Base-by-base conservation (phyloP, 192 early-diverging fungal species). In the Coemansia sp. region DNA sequence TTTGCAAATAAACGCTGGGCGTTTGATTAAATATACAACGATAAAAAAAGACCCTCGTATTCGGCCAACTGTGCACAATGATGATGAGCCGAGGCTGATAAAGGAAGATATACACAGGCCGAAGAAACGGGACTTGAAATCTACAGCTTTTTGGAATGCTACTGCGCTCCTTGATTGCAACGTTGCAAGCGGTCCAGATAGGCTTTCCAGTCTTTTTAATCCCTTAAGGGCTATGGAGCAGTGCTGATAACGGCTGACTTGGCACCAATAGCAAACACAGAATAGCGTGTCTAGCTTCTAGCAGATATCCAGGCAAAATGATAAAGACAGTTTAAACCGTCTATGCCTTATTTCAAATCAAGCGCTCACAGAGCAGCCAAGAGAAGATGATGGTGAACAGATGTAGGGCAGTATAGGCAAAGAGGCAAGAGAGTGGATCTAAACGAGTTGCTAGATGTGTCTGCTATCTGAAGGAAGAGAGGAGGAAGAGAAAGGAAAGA, bases 181-280 rank as follows among this genome's bases (percentile, higher is more conserved):
- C 39, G 57, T 59, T 16, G 12, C 16, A 41, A 59, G 57, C 57
- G 57, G 57, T 37, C 57, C 40, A 8, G 51, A 54, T 54, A 54
- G 51, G 21, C 51, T 52, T 52, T 52, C 19, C 22, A 6, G 49
- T 52, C 49, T 54, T 54, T 54, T 54, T 54, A 22, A 21, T 54
- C 51, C 22, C 51, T 54, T 54, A n/a, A 54, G 51, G 51, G 22
- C 21, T 54, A 7, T 26, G 22, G 22, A 54, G 16, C 47, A 8
- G 47, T 15, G 15, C 51, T 26, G 22, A 54, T 54, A 15, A 26
- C 26, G 22, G 26, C 51, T 6, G 21, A 22, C 15, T 54, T 26
- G 51, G 51, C 26, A 15, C 21, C 22, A 26, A 3, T 22, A 26
- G 15, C 51, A 54, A 26, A 54, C 51, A 10, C 51, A 11, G 51